Evolutionary conservation across 164 flowering plant species (phyloP), one percentile per base, ranked within the genome.

Genomic region (Houttuynia cordata): DNA sequence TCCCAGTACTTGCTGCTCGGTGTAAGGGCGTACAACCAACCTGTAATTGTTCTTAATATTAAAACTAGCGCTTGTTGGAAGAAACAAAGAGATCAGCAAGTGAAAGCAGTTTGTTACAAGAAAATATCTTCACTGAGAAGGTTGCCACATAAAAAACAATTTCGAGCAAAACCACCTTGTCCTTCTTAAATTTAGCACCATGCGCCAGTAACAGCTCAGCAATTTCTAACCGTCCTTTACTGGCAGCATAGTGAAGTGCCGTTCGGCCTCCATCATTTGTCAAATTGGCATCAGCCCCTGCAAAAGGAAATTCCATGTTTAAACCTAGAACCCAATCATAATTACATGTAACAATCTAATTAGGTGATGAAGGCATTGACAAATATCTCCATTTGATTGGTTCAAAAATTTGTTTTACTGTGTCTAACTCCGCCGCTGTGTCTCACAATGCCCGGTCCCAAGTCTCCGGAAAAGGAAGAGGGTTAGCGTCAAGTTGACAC

Each of bases 231-330:
- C 88, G 68, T 47, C 96, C 99, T 72, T 93, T 93, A 80, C 97
- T 93, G 52, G 99, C 91, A 70, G 95, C 96, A 81, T 93, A 93
- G 65, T 93, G 99, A 71, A 93, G 95, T 51, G 97, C 96, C 60
- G 91, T 76, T 22, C 92, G 95, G 22, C 99, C 99, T 40, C 95
- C 96, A 68, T 78, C 67, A 71, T 88, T 93, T 72, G 80, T 83
- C 76, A 88, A 40, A 76, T 86, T 83, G 41, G 85, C 85, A 85
- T 87, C 81, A 68, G 93, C 91, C 57, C 91, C 96, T 93, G 76
- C 24, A 62, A 74, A 40, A 63, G 64, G 42, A 10, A 66, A 20
- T 58, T 52, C 30, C 21, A 47, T 24, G n/a, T 59, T 25, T 45
- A 42, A n/a, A 17, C 21, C 23, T 18, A 15, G 59, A 30, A 34